Conservation (phyloP, 2,329 filamentous ascomycete genomes). For the Hysterium pulicare region DNA sequence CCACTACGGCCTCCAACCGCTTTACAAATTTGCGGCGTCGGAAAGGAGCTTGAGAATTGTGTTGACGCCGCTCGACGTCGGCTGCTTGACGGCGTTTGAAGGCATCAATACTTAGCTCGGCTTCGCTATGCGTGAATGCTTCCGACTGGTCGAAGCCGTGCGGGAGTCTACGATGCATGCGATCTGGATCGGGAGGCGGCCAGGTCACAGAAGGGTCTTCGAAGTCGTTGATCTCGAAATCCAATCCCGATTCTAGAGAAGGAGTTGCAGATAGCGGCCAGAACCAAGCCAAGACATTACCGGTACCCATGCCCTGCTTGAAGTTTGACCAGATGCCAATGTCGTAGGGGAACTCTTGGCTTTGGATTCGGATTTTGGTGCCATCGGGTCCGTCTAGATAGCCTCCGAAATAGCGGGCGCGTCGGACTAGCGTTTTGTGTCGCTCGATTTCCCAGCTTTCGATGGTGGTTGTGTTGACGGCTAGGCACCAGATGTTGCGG, state of each 20-base stretch:
- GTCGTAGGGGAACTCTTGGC: slow-evolving; percentile 79
- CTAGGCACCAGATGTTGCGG: slow-evolving; percentile 56
- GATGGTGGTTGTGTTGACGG: slow-evolving; percentile 74
- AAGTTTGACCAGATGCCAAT: slow-evolving; percentile 72
- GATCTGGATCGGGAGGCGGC: slow-evolving; percentile 52
- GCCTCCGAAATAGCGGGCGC: slow-evolving; percentile 52
- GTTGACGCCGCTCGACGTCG: slow-evolving; percentile 44
- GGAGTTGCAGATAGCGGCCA: slow-evolving; percentile 61
- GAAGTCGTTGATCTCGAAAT: slow-evolving; percentile 73
- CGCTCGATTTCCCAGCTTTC: slow-evolving; percentile 67
- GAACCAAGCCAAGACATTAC: slow-evolving; percentile 64
- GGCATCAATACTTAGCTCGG: slow-evolving; percentile 46
- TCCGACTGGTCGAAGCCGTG: slow-evolving; percentile 8
- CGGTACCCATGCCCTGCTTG: slow-evolving; percentile 69
- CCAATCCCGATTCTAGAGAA: slow-evolving; percentile 49
- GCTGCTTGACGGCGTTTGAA: slow-evolving; percentile 54
- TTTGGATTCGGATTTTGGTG: slow-evolving; percentile 51
- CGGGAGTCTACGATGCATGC: slow-evolving; percentile 32
- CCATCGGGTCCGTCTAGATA: slow-evolving; percentile 57
- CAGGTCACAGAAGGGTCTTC: slow-evolving; percentile 49
- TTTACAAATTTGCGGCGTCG: slow-evolving; percentile 42
- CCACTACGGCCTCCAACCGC: slow-evolving; percentile 29
- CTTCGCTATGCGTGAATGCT: slow-evolving; percentile 39
- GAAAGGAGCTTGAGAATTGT: slow-evolving; percentile 24
- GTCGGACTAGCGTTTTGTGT: slow-evolving; percentile 44